Evolutionary conservation across 306 rosid species (phyloP), one percentile per base, ranked within the genome.

Genomic region (Prunus mongolica): DNA sequence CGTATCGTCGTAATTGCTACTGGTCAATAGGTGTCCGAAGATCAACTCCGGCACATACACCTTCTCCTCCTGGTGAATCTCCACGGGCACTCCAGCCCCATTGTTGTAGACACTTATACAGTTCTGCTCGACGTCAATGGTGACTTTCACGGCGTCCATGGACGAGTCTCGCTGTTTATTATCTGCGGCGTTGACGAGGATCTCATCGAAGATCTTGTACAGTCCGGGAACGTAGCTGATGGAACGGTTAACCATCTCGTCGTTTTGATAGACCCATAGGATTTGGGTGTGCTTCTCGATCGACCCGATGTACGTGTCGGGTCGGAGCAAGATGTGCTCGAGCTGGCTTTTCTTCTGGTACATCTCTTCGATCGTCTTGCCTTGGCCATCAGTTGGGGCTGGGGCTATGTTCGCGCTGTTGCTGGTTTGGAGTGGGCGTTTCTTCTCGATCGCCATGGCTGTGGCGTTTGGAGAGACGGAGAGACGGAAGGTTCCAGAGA

Each of bases 161-260:
- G 84, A 76, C 4, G 90, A 91, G 41, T 95, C 98, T 4, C 98
- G 80, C 88, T 95, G 98, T 79, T 95, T 95, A 81, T 95, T 95
- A 46, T 95, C 98, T 0, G 98, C 97, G 0, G 98, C 98, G 22
- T 92, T 95, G 61, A 95, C 98, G 25, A 95, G 87, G 19, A 95
- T 95, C 86, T 95, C 98, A 18, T 92, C 98, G 65, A 95, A 95
- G 87, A 95, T 95, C 82, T 95, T 95, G 90, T 92, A 92, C 0
- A 95, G 93, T 1, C 97, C 98, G 0, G 98, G 97, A 41, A 95
- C 98, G 74, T 90, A 95, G 71, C 89, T 25, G 13, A 95, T 77
- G 3, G 89, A 22, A 3, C 98, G 97, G 38, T 88, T 38, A 1
- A 92, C 87, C 97, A 95, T 89, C 67, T 84, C 87, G 2, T 87